phyloP scores from a whole-genome alignment of 805 yeast genomes.

The Starmera dryadoides region DNA sequence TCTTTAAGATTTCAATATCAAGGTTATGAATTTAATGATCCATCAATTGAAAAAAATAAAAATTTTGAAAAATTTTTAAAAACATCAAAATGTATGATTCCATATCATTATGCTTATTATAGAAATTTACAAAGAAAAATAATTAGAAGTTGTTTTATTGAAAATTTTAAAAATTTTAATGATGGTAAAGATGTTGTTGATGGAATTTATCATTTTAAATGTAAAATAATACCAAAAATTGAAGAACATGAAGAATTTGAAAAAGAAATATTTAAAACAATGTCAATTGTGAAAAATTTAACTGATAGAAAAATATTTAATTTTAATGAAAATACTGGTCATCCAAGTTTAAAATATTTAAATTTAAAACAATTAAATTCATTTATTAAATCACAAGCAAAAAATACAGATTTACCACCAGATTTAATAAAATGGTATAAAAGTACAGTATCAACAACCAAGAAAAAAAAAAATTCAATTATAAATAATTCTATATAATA shows the following conservation, averaged over 20 bases:
- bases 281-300: too few species aligned
- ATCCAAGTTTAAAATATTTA: too few species aligned
- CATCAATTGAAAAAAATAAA: not conserved
- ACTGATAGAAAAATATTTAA: too few species aligned
- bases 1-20: slow-evolving; percentile 14
- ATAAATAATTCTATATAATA: not conserved
- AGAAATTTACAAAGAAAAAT: slow-evolving; percentile 11
- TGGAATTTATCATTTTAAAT: slow-evolving; percentile 16
- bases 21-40: slow-evolving; percentile 12
- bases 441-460: too few species aligned
- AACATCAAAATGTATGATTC: slow-evolving; percentile 9
- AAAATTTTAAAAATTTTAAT: slow-evolving; percentile 1
- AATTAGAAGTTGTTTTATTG: slow-evolving; percentile 6
- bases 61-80: slow-evolving; percentile 1
- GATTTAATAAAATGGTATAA: too few species aligned
- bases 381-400: too few species aligned
- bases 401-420: too few species aligned
- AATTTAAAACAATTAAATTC: too few species aligned
- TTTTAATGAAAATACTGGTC: too few species aligned
- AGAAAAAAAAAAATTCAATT: too few species aligned
- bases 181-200: slow-evolving; percentile 15
- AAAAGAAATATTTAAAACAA: not conserved
- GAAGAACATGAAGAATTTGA: not conserved
- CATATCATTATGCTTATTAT: slow-evolving; percentile 12
- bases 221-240: not conserved